Base-by-base conservation (phyloP, 306 rosid species). In the Dalbergia cochinchinensis region DNA sequence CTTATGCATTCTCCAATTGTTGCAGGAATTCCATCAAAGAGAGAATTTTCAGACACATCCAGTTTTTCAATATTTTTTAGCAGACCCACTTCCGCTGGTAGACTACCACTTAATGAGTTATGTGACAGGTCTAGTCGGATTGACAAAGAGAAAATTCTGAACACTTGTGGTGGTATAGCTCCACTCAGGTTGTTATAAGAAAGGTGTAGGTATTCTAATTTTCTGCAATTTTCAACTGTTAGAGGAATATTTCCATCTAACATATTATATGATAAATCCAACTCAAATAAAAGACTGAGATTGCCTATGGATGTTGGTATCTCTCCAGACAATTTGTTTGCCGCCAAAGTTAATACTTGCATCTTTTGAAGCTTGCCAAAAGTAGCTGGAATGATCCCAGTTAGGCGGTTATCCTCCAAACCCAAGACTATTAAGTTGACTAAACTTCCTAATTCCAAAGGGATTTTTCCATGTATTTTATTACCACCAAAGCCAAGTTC, bases 281-380 rank as follows among this genome's bases (percentile, higher is more conserved):
- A 15, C 4, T 2, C 1, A 58, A 4, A 59, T 31, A 73, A 73
- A 5, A 20, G 57, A 41, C 42, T 59, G 0, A 73, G 78, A 20
- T 73, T 73, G 15, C 69, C 78, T 41, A 72, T 51, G 70, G 44
- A 34, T 22, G 51, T n/a, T 41, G 78, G 69, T 15, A 80, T n/a
- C 62, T 65, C 3, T 58, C 90, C 83, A 3, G 70, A 59, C 8
- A 87, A 19, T 70, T 45, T 51, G 31, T 87, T 87, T 6, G 0
- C 2, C 2, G 0, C 1, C 8, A 87, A 41, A 16, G 0, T 0
- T 5, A 87, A 16, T 2, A 0, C 0, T 78, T 81, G 82, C 48
- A 84, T 18, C 48, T 71, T 75, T 54, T 1, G 41, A 5, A 87
- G 54, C 71, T 74, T 81, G 0, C 83, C 71, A n/a, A 84, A 59